Conservation (phyloP, 768 basidiomycete species). For the Pseudohyphozyma bogoriensis region DNA sequence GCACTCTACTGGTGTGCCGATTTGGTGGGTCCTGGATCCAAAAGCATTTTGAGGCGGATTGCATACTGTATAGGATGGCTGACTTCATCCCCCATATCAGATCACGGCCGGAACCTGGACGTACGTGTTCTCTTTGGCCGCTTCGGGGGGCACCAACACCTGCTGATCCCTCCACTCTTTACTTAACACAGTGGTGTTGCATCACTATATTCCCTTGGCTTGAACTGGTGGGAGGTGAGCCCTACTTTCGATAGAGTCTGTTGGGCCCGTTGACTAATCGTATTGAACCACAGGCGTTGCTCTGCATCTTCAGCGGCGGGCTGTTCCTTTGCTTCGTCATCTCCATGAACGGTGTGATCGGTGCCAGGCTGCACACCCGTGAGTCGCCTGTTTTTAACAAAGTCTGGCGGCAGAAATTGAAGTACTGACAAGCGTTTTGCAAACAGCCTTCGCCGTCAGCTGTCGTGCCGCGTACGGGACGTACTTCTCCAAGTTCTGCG, state of each 20-base stretch:
- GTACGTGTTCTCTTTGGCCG: not conserved
- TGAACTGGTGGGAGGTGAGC: slow-evolving; percentile 18
- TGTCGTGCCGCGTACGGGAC: slow-evolving; percentile 13
- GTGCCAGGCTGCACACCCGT: slow-evolving; percentile 8
- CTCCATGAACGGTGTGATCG: slow-evolving; percentile 12
- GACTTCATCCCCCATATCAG: not conserved
- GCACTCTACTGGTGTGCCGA: slow-evolving; percentile 16
- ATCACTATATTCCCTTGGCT: slow-evolving; percentile 9
- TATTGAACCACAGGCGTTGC: not conserved
- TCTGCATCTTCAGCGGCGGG: slow-evolving; percentile 21
- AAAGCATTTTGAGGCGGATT: too few relatives aligned
- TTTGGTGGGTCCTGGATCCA: not conserved
- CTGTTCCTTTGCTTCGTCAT: slow-evolving; percentile 13
- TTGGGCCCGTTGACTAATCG: too few relatives aligned
- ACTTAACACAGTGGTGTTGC: not conserved
- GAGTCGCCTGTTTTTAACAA: too few relatives aligned
- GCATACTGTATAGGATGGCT: not conserved
- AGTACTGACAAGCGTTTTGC: too few relatives aligned
- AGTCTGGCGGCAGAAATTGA: too few relatives aligned
- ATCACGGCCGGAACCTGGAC: slow-evolving; percentile 11
- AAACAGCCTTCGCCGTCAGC: slow-evolving; percentile 17
- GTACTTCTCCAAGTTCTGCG: slow-evolving; percentile 17
- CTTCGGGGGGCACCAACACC: not conserved
- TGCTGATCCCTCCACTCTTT: not conserved
- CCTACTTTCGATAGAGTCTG: not conserved